Evolutionary conservation across 1,139 yeast species (phyloP), one percentile per base, ranked within the genome.

Genomic region (Yamadazyma diospyri): DNA sequence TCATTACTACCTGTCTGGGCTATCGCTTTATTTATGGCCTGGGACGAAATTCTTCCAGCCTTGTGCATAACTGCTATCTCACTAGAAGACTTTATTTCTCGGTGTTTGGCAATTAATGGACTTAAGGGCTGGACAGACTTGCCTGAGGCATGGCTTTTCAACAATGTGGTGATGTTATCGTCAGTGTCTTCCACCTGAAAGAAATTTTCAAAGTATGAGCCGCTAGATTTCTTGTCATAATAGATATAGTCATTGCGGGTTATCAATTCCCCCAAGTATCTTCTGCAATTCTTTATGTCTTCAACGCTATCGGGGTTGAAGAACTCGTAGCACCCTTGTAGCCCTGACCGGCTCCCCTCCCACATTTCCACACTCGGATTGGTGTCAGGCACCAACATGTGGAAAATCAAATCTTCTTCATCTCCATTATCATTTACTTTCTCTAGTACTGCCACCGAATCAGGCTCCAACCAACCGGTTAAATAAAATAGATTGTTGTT

Each of bases 391-490:
- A 89, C 95, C 35, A 88, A 63, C 81, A 94, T 75, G 48, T 84
- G 94, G 37, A 84, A 72, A 2, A 70, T 54, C 13, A 78, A 61
- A 44, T 78, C 78, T 6, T 76, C 80, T 12, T 72, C 67, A 27
- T 60, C 55, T 1, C 67, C 70, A 8, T 58, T 54, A 12, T 76
- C 76, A 14, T 46, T 50, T 17, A 58, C 56, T 47, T 81, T 84
- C 51, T 85, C 94, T 30, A 94, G 60, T 4, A 86, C 64, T 37
- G 82, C 76, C 19, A 87, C 81, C 0, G 95, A 78, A 42, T 84
- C 81, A 2, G 98, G 97, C 53, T 92, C 98, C 39, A 85, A 69
- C 84, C 96, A 89, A 6, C 97, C 97, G 1, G 95, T 81, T 42
- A 92, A 57, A 55, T 92, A 92, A 56, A 62, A 88, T 22, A 94